phyloP scores from a whole-genome alignment of 139 green algal species.

The Auxenochlorella protothecoides region DNA sequence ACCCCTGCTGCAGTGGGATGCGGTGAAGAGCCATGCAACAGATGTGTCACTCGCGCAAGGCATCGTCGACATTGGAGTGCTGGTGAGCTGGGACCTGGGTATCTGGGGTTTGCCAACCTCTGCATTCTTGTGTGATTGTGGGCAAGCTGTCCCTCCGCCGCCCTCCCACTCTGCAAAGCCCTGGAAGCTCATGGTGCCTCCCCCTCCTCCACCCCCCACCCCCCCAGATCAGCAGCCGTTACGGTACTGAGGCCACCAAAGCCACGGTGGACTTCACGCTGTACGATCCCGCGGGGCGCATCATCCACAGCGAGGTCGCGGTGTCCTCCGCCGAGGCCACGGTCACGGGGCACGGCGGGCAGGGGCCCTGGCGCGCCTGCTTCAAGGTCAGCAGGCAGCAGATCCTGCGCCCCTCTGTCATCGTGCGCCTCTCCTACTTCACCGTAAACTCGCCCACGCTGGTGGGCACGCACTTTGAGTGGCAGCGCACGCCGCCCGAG shows the following conservation, averaged over 20 bases:
- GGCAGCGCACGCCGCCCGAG: constrained; percentile 4
- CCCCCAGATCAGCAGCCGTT: constrained; percentile 20
- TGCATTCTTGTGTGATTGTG: not conserved
- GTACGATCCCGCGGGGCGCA: constrained; percentile 13
- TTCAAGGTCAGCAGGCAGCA: constrained; percentile 23
- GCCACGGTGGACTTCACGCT: constrained; percentile 22
- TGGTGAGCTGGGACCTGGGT: constrained; percentile 4
- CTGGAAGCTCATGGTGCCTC: not conserved
- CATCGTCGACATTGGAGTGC: constrained; percentile 21
- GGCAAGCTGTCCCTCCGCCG: not conserved
- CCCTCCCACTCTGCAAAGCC: not conserved
- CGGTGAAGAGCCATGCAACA: constrained; percentile 14
- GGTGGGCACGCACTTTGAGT: constrained; percentile 25
- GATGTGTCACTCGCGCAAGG: constrained; percentile 7
- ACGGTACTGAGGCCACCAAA: constrained; percentile 26
- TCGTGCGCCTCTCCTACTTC: constrained; percentile 30
- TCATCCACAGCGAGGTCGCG: constrained; percentile 14
- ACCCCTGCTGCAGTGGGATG: constrained; percentile 14
- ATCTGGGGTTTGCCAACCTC: not conserved
- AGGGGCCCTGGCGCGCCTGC: constrained; percentile 27
- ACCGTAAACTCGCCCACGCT: constrained; percentile 23
- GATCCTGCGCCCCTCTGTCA: constrained; percentile 29
- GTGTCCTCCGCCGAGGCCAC: constrained; percentile 22
- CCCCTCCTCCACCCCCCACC: not conserved
- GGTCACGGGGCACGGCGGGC: not conserved